Base-by-base conservation (phyloP, 179 eudicot species). In the Amaranthus tricolor region DNA sequence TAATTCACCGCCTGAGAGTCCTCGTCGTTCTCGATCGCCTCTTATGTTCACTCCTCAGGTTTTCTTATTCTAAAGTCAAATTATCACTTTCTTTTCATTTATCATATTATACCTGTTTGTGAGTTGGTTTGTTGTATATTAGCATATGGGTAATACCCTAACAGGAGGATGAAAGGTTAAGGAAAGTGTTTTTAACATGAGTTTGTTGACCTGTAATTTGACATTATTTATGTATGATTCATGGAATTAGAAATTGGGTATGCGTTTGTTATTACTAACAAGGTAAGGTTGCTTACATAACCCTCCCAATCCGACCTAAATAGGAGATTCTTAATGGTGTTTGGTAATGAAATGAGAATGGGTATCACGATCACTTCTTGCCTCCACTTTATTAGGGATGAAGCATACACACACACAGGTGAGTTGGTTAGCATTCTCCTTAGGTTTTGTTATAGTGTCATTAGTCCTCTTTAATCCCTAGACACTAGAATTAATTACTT, bases 41-140 rank as follows among this genome's bases (percentile, higher is more conserved):
- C 85, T 85, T 74, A 73, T 85, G 86, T 87, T 87, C 59, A 74
- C 86, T 80, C 90, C 92, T 73, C 90, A 87, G 92, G 92, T 88
- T 64, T 58, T 11, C 40, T 7, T 16, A 10, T 17, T 53, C 17
- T 20, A 31, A 31, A 31, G 40, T 31, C 40, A 31, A 31, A 31
- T 31, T 31, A 31, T 31, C 16, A 2, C n/a, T 52, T 5, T 61
- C 69, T 2, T 24, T 20, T 49, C 19, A 3, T 2, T 67, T 17
- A 11, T 21, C 10, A 16, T 6, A 15, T 64, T 31, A 5, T 64
- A 15, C 10, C 20, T 64, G 52, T 44, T 64, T 45, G 15, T 64
- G 12, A n/a, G 9, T 63, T 11, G 40, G 44, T 60, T 60, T 11
- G 24, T 20, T 60, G 63, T 19, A 13, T 59, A 20, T 56, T 4